Evolutionary conservation across 345 rosid species (phyloP).

Genomic region (Ceriops zippeliana): DNA sequence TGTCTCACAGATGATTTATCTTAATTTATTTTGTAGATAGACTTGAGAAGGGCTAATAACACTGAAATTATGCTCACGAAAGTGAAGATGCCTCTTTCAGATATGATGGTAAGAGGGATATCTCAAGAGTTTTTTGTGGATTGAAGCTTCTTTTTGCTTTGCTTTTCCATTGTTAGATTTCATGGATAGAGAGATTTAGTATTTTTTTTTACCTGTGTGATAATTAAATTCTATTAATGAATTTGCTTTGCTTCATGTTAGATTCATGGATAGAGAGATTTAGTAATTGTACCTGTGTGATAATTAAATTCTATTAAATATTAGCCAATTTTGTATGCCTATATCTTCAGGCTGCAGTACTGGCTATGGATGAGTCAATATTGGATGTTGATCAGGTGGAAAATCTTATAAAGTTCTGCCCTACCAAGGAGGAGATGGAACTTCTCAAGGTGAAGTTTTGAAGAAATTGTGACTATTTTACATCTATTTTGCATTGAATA

Average conservation of each 20-base stretch:
- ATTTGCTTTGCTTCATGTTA: no score
- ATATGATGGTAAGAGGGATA: constrained; percentile 88
- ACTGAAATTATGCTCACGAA: constrained; percentile 99
- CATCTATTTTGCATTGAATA: no score
- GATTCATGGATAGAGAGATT: no score
- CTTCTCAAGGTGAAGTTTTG: constrained; percentile 70
- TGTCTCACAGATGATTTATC: constrained; percentile 8
- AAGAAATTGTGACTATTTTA: constrained; percentile 12
- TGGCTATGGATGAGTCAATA: constrained; percentile 89
- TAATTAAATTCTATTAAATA: no score
- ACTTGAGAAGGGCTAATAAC: constrained; percentile 95
- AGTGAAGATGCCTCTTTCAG: constrained; percentile 97
- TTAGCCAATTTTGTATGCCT: constrained; percentile 14
- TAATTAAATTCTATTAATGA: no score
- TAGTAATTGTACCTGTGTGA: no score
- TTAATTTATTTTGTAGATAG: constrained; percentile 52
- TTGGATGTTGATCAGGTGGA: constrained; percentile 98
- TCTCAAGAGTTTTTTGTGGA: not conserved
- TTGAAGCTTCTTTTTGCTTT: not conserved
- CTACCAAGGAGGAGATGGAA: constrained; percentile 99
- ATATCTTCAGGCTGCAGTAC: constrained; percentile 74
- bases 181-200: no score
- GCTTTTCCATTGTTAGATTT: no score
- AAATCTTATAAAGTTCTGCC: constrained; percentile 95
- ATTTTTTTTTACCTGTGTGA: no score